A percentile compares a stretch with the other conserved stretches of the same genome.
Conservation (phyloP, 257 asterid genomes). For the Jacaranda mimosifolia region DNA sequence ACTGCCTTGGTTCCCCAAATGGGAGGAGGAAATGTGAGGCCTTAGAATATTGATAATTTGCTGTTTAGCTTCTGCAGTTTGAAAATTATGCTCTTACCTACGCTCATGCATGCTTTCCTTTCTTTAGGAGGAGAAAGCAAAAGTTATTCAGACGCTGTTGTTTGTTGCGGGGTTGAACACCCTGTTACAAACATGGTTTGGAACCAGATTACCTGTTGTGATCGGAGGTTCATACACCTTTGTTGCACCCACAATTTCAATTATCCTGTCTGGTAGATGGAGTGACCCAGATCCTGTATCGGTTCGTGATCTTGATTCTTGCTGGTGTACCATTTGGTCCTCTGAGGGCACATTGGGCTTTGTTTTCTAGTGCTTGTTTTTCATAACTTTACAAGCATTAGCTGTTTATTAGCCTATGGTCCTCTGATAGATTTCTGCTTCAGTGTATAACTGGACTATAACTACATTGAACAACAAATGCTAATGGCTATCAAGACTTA, state of each 20-base stretch:
- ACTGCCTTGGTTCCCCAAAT: slow-evolving; percentile 95
- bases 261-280: slow-evolving; percentile 96
- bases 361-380: no score
- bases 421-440: no score
- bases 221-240: slow-evolving; percentile 94
- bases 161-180: slow-evolving; percentile 93
- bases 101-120: neutral
- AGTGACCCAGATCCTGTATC: slow-evolving; percentile 77
- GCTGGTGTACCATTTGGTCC: no score
- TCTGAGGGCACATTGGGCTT: no score
- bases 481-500: slow-evolving; percentile 7
- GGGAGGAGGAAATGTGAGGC: slow-evolving; percentile 98
- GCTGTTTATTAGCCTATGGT: no score
- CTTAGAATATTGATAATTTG: slow-evolving; percentile 20
- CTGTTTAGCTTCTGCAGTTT: neutral
- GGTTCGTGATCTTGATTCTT: slow-evolving; percentile 56
- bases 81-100: neutral
- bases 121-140: slow-evolving; percentile 89
- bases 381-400: no score
- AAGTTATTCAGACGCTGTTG: slow-evolving; percentile 85
- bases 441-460: neutral
- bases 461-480: neutral
- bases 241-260: slow-evolving; percentile 92
- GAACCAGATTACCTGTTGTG: slow-evolving; percentile 91
- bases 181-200: slow-evolving; percentile 81